Evolutionary conservation across 192 early-diverging fungal species (phyloP).

Genomic region (Podila epicladia): DNA sequence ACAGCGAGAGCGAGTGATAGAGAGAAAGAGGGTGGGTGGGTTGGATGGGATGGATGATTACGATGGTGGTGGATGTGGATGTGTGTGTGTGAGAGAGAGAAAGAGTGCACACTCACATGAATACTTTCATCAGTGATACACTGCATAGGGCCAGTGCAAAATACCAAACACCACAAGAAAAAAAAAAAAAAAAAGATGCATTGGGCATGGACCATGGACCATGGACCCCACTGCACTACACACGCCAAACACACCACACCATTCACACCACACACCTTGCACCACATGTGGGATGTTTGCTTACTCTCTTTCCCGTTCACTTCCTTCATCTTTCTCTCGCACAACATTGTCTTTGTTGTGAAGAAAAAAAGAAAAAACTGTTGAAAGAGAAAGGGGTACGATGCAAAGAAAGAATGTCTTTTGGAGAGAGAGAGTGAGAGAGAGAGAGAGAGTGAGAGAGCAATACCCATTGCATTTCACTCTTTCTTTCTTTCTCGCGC

Average conservation of each 20-base stretch:
- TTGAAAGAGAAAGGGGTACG: neutral
- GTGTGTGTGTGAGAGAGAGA: neutral
- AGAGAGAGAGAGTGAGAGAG: too few species aligned
- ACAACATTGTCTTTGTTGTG: too few species aligned
- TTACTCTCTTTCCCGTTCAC: neutral
- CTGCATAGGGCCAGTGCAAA: neutral
- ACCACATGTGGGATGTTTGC: neutral
- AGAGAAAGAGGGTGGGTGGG: neutral
- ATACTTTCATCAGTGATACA: neutral
- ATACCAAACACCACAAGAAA: neutral
- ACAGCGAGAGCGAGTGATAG: slow-evolving; percentile 4
- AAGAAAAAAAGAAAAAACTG: neutral
- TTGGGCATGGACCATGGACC: neutral
- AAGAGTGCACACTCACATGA: neutral
- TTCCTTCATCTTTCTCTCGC: neutral
- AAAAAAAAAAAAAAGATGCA: too few species aligned
- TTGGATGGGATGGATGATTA: neutral
- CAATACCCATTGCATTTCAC: too few species aligned
- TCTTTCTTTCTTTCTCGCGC: too few species aligned
- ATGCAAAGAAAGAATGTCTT: too few species aligned
- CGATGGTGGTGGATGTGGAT: neutral
- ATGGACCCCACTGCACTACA: neutral
- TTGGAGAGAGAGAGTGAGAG: too few species aligned
- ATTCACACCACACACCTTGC: neutral
- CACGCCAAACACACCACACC: neutral